These are phyloP conservation scores for Tuber melanosporum DNA, from an alignment of 495 filamentous ascomycete species.

Conservation along the genomic window DNA sequence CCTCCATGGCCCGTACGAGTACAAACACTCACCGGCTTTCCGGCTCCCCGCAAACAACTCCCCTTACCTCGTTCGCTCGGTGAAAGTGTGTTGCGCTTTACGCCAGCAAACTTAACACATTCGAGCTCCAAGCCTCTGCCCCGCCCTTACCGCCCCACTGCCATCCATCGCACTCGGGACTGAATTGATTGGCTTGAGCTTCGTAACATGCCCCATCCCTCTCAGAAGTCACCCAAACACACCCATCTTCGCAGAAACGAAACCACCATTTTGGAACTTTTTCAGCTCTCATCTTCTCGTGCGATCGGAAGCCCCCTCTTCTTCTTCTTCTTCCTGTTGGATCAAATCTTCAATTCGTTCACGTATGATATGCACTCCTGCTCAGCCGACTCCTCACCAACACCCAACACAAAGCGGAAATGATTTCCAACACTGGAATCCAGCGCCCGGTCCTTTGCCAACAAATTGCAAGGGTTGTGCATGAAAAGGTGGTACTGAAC, in stretches of 20 bases:
- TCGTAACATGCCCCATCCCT: neutral
- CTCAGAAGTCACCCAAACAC: neutral
- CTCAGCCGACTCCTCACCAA: neutral
- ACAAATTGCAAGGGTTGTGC: neutral
- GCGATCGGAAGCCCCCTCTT: neutral
- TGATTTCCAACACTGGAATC: neutral
- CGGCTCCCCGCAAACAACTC: neutral
- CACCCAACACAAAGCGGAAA: neutral
- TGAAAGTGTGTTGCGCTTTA: neutral
- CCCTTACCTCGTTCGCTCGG: neutral
- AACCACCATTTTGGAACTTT: neutral
- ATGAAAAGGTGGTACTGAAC: neutral
- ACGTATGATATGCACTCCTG: conserved; percentile 1
- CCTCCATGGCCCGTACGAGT: neutral
- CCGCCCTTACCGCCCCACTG: neutral
- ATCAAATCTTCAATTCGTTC: neutral
- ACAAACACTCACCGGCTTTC: neutral
- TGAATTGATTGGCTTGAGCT: neutral
- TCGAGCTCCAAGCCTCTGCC: neutral
- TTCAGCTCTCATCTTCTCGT: neutral
- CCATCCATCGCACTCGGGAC: neutral
- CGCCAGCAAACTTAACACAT: neutral
- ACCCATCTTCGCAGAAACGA: neutral
- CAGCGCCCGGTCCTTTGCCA: neutral
- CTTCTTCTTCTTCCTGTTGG: neutral